Evolutionary conservation across 2,329 filamentous ascomycete species (phyloP), one percentile per base, ranked within the genome.

Genomic region (Cladophialophora bantiana): DNA sequence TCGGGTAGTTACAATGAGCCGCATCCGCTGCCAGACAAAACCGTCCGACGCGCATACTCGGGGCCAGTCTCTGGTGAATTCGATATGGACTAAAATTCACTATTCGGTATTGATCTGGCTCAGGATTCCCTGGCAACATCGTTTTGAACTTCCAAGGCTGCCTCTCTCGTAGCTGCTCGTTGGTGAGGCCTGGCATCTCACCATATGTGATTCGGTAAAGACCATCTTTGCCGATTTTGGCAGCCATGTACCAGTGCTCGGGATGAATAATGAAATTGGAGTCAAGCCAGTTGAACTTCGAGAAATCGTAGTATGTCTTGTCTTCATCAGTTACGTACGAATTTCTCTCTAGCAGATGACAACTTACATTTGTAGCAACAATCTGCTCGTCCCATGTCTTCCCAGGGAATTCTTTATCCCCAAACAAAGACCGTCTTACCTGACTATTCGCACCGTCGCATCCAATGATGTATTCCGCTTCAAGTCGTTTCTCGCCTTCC

Each of bases 161-260:
- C 5, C 86, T 81, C 32, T 79, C 79, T 34, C 81, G 75, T 62
- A 87, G 81, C 74, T 89, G 80, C 10, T 88, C 85, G 40, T 74
- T 77, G 0, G 81, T 83, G 12, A 89, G 79, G 1, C 82, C 83
- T 0, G 82, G 78, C 0, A 77, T 77, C 70, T 90, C 88, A 60
- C 86, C 87, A 71, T 90, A 90, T 0, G 87, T 87, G 40, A 90
- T 84, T 13, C 88, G 84, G 78, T 87, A 90, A 9, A 90, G 76
- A 0, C 86, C 86, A 62, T 89, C 86, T 1, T 77, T 78, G 0
- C 83, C 86, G 68, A 90, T 85, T 12, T 57, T 40, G 1, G 87
- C 87, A 1, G 85, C 86, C 86, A 89, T 88, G 78, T 86, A 80
- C 75, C 85, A 89, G 72, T 90, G 81, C 26, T 86, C 83, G 0